Conservation (phyloP, 75 land plant species). For the Sequoiadendron giganteum region DNA sequence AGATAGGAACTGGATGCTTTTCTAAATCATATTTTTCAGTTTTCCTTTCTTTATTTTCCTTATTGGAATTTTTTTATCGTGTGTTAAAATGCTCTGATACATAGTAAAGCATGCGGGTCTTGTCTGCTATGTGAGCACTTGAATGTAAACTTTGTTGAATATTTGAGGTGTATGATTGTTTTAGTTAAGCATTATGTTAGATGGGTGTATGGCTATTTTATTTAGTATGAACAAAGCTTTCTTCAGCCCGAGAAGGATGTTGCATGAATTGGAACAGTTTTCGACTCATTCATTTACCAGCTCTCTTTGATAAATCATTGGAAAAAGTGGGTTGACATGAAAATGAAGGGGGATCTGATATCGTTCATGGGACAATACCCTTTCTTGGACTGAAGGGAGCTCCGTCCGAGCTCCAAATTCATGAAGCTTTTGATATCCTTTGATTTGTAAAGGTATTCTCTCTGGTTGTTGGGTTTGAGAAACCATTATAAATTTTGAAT, state of each 20-base stretch:
- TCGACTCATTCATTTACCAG: slow-evolving; percentile 5
- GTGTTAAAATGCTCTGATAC: too few relatives aligned
- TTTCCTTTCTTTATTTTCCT: neutral
- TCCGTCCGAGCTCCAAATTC: neutral
- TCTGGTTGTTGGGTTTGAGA: too few relatives aligned
- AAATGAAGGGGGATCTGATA: slow-evolving; percentile 8
- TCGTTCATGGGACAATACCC: neutral
- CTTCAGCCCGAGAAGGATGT: slow-evolving; percentile 8
- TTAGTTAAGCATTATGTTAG: neutral
- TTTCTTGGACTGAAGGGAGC: slow-evolving; percentile 17
- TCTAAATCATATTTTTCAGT: too few relatives aligned
- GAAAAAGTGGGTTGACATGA: neutral
- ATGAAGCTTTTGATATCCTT: neutral
- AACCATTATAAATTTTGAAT: too few relatives aligned
- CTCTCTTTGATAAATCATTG: neutral
- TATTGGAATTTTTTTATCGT: neutral
- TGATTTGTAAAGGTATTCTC: too few relatives aligned
- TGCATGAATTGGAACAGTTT: slow-evolving; percentile 2
- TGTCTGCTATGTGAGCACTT: too few relatives aligned
- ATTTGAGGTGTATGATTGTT: too few relatives aligned
- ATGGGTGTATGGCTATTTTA: too few relatives aligned
- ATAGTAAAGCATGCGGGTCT: too few relatives aligned
- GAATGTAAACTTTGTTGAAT: too few relatives aligned
- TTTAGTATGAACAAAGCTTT: neutral
- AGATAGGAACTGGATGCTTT: too few relatives aligned